Percentiles rank a stretch among this genome's conserved stretches.
phyloP scores from a whole-genome alignment of 2,329 filamentous ascomycete species.

The Hymenoscyphus infarciens region DNA sequence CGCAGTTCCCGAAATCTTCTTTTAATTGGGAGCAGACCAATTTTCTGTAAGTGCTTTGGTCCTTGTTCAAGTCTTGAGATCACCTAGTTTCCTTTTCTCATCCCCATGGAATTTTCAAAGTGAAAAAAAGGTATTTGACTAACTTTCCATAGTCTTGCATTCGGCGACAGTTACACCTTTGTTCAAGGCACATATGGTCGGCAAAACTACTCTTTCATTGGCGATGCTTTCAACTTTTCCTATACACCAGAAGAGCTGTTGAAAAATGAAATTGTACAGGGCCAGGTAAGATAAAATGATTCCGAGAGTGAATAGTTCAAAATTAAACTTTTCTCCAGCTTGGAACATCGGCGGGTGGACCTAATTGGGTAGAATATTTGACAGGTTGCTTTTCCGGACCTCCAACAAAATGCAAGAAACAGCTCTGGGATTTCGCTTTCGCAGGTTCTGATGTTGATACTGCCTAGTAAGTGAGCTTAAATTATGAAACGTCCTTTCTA shows the following conservation, averaged over 20 bases:
- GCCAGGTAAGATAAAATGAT: conserved; percentile 34
- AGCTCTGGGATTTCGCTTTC: conserved; percentile 56
- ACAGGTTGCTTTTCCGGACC: conserved; percentile 48
- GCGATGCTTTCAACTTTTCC: conserved; percentile 45
- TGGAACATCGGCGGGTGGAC: conserved; percentile 48
- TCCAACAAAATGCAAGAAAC: conserved; percentile 42
- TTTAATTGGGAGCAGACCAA: too few relatives aligned
- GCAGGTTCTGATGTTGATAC: conserved; percentile 49
- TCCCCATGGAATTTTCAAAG: too few relatives aligned
- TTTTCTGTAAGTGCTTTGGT: too few relatives aligned
- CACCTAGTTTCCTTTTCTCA: too few relatives aligned
- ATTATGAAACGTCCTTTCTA: background rate
- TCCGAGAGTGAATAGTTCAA: background rate
- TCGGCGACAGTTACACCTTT: conserved; percentile 51
- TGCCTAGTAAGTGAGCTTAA: conserved; percentile 34
- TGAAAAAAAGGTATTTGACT: too few relatives aligned
- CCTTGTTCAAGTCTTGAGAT: too few relatives aligned
- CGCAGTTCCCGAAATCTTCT: too few relatives aligned
- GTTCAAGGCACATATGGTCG: conserved; percentile 51
- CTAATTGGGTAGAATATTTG: conserved; percentile 53
- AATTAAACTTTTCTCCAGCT: conserved; percentile 26
- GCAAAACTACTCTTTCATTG: conserved; percentile 52
- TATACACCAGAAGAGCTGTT: conserved; percentile 45
- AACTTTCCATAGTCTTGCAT: conserved; percentile 38
- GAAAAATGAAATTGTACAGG: conserved; percentile 48